Evolutionary conservation across 495 filamentous ascomycete genomes (phyloP).

Genomic region (Rostrohypoxylon terebratum): DNA sequence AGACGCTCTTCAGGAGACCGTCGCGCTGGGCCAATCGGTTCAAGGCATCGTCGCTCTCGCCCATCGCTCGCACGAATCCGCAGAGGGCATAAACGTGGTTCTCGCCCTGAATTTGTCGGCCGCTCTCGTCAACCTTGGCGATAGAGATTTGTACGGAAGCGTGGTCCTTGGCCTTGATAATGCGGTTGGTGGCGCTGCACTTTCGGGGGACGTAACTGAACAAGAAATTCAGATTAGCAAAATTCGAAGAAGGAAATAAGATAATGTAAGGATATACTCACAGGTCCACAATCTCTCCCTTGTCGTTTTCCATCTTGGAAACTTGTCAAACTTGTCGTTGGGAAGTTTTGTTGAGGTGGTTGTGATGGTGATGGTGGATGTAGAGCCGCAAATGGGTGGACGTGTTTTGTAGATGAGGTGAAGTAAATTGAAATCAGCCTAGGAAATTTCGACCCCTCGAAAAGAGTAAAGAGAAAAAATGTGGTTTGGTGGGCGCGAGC

Average conservation of each 20-base stretch:
- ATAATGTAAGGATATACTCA: constrained; percentile 60
- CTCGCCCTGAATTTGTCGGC: constrained; percentile 91
- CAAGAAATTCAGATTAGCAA: constrained; percentile 22
- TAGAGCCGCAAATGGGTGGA: constrained; percentile 25
- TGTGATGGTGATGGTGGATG: constrained; percentile 23
- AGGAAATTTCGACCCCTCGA: constrained; percentile 41
- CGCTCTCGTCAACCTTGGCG: constrained; percentile 87
- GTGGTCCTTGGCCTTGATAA: constrained; percentile 99
- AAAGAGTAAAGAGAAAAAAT: constrained; percentile 40
- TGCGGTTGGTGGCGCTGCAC: constrained; percentile 93
- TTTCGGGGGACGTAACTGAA: constrained; percentile 97
- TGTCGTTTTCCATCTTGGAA: constrained; percentile 93
- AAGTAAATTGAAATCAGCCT: constrained; percentile 12
- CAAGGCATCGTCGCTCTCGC: constrained; percentile 95
- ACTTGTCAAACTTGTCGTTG: constrained; percentile 52
- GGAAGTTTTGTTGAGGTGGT: constrained; percentile 18
- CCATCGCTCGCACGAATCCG: constrained; percentile 97
- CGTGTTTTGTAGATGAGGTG: constrained; percentile 28
- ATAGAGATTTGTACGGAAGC: constrained; percentile 87
- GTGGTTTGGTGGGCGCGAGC: constrained; percentile 39
- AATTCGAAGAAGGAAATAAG: constrained; percentile 8
- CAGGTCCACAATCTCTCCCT: constrained; percentile 99
- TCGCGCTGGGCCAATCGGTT: constrained; percentile 96
- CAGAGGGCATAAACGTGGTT: constrained; percentile 91
- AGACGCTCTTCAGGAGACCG: constrained; percentile 95